Percentiles rank a stretch among this genome's conserved stretches.
Conservation (phyloP, 2,329 filamentous ascomycete species). For the Emmonsiellopsis sp. region DNA sequence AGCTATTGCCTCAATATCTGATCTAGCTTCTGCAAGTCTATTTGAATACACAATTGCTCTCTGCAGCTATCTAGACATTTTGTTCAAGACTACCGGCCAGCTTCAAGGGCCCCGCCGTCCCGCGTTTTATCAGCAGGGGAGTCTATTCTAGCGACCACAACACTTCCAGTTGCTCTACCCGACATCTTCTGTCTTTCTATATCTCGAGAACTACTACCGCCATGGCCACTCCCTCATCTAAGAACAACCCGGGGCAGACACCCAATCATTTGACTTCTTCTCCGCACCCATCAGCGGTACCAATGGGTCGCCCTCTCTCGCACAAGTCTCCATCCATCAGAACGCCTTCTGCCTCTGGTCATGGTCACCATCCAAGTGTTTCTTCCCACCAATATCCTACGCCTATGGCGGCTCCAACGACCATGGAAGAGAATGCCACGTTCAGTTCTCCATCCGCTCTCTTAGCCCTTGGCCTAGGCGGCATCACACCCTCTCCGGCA, state of each 20-base stretch:
- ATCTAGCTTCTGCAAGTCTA: background rate
- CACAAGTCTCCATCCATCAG: conserved; percentile 38
- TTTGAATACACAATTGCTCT: background rate
- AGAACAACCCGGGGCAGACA: conserved; percentile 32
- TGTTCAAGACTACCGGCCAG: background rate
- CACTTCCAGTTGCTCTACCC: too few relatives aligned
- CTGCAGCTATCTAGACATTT: background rate
- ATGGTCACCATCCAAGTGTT: conserved; percentile 25
- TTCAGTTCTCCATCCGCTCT: conserved; percentile 39
- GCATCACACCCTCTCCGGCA: conserved; percentile 32
- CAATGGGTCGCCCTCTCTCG: conserved; percentile 31
- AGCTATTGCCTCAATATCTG: background rate
- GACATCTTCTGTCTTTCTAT: too few relatives aligned
- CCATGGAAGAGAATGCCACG: conserved; percentile 32
- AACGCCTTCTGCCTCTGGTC: conserved; percentile 34
- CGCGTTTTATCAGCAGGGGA: too few relatives aligned
- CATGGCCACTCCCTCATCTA: conserved; percentile 40
- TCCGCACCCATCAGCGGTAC: conserved; percentile 32
- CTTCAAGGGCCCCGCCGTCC: background rate
- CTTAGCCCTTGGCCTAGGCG: conserved; percentile 34
- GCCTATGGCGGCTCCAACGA: conserved; percentile 28
- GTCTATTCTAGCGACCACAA: too few relatives aligned
- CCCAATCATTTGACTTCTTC: conserved; percentile 37
- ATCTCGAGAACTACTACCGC: conserved; percentile 1
- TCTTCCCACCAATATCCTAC: conserved; percentile 37